Evolutionary conservation across 2,329 filamentous ascomycete species (phyloP).

Genomic region (Fusarium nygamai): DNA sequence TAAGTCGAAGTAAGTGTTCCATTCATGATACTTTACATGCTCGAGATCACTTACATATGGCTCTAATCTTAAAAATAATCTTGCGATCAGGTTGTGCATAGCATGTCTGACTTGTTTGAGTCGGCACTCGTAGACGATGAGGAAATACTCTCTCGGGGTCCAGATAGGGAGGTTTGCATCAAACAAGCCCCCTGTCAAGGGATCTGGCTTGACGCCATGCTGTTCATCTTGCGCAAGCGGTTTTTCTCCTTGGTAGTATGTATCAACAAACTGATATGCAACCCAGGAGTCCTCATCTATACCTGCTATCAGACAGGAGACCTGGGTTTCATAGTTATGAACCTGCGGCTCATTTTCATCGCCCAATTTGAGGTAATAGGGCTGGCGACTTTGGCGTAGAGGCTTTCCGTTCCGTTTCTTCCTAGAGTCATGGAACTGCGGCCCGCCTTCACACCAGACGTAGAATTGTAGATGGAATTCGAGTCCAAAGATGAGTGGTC

Average conservation of each 20-base stretch:
- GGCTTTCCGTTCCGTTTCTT: background rate
- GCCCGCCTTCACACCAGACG: background rate
- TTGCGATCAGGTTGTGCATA: background rate
- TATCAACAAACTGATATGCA: background rate
- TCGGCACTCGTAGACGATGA: background rate
- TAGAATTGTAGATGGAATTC: slow-evolving; percentile 1
- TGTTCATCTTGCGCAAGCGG: background rate
- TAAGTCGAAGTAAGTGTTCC: background rate
- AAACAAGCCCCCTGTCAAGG: background rate
- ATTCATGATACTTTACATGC: accelerated
- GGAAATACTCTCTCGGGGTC: slow-evolving; percentile 1
- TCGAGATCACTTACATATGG: background rate
- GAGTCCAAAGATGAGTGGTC: background rate
- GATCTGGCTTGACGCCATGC: background rate
- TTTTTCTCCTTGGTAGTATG: background rate
- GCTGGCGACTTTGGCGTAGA: background rate
- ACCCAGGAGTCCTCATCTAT: slow-evolving; percentile 1
- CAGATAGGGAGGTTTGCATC: background rate
- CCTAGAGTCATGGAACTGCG: background rate
- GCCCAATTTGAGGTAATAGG: background rate
- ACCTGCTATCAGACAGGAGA: background rate
- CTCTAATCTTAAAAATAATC: background rate
- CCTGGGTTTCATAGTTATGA: background rate
- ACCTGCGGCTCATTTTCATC: background rate
- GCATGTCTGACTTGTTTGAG: background rate